A percentile compares a stretch with the other conserved stretches of the same genome.
phyloP scores from a whole-genome alignment of 2,329 filamentous ascomycete genomes.

The Macrophomina tecta region DNA sequence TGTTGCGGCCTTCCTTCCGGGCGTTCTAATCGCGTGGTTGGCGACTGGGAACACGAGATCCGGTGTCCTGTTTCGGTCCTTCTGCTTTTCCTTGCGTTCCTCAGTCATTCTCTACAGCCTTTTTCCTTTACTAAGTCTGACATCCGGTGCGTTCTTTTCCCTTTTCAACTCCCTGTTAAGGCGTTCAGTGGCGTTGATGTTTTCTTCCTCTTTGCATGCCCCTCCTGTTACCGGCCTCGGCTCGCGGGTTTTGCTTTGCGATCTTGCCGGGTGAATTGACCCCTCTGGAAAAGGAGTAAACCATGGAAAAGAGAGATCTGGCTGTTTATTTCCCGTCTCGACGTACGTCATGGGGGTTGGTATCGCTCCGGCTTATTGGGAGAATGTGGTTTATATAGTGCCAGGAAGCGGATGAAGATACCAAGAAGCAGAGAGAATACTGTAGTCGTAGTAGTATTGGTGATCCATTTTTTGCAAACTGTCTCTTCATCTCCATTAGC shows the following conservation, averaged over 20 bases:
- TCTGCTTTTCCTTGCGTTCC: neutral
- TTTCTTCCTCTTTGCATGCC: neutral
- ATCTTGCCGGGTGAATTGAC: neutral
- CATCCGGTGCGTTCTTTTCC: neutral
- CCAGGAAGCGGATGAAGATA: neutral
- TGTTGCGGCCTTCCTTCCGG: slow-evolving; percentile 5
- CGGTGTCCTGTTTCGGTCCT: slow-evolving; percentile 2
- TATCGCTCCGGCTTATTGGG: neutral
- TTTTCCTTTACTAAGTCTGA: neutral
- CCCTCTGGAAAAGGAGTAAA: neutral
- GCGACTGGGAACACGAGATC: neutral
- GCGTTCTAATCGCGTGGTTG: slow-evolving; percentile 4
- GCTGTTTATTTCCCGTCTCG: neutral
- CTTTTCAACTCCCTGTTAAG: neutral
- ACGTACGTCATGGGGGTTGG: neutral
- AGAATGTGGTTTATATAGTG: neutral
- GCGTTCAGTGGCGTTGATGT: neutral
- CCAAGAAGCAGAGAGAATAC: neutral
- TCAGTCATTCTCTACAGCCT: neutral
- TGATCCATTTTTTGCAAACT: neutral
- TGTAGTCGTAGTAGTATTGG: slow-evolving; percentile 17
- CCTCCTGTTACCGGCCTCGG: neutral
- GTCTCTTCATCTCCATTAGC: neutral
- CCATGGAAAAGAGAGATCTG: neutral
- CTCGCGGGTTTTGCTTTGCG: neutral